phyloP scores from a whole-genome alignment of 1,284 basidiomycete genomes.

The Flammula alnicola region DNA sequence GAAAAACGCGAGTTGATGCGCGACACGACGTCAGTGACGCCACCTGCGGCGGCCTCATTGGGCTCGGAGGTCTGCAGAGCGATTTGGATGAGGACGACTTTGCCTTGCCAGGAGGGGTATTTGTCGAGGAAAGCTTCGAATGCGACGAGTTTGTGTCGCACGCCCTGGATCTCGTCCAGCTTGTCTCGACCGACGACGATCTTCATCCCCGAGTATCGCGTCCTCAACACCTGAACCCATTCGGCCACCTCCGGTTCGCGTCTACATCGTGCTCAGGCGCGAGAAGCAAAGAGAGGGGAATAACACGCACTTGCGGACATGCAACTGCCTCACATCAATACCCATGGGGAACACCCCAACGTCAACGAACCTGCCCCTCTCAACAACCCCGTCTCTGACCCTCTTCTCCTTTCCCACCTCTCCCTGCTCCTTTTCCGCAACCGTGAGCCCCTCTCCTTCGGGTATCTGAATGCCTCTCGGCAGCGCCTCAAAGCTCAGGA shows the following conservation, averaged over 20 bases:
- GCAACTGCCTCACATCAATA: constrained; percentile 78
- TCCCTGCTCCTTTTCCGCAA: constrained; percentile 24
- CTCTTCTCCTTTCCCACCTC: constrained; percentile 23
- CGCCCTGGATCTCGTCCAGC: constrained; percentile 82
- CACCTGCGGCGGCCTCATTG: constrained; percentile 70
- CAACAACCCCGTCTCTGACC: constrained; percentile 28
- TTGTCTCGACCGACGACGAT: constrained; percentile 89
- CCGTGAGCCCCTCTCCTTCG: constrained; percentile 32
- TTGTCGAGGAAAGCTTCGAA: constrained; percentile 86
- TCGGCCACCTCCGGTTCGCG: constrained; percentile 80
- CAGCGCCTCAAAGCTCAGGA: constrained; percentile 79
- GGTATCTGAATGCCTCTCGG: constrained; percentile 81
- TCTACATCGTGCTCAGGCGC: constrained; percentile 37
- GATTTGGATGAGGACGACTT: constrained; percentile 86
- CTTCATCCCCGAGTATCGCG: constrained; percentile 84
- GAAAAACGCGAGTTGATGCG: constrained; percentile 85
- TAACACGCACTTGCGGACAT: constrained; percentile 64
- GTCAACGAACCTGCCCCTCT: constrained; percentile 70
- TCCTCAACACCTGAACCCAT: constrained; percentile 77
- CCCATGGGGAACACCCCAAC: constrained; percentile 91
- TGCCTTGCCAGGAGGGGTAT: constrained; percentile 78
- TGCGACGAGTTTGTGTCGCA: constrained; percentile 81
- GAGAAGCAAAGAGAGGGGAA: constrained; percentile 1
- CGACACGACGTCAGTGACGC: constrained; percentile 78
- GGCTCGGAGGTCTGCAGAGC: constrained; percentile 83